Base-by-base conservation (phyloP, 805 yeast genomes). In the Yueomyces sp. region DNA sequence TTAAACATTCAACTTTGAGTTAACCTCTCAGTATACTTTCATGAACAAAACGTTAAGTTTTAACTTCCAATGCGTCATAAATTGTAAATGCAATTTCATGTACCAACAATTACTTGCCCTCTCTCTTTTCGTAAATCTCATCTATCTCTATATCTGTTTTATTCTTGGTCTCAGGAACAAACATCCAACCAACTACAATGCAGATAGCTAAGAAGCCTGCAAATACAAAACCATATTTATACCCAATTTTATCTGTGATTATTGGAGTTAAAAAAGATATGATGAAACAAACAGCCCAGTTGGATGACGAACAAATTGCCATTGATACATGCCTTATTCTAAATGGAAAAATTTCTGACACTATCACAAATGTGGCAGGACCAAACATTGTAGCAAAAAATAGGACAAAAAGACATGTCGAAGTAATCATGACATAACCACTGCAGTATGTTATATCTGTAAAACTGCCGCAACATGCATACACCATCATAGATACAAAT, bases 331-430 rank as follows among this genome's bases (percentile, higher is more conserved):
- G 73, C 61, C 78, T 74, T 51, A 79, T 76, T 65, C 80, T 74
- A 49, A 77, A 68, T 48, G 85, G 85, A 61, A 76, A 81, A 38
- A 79, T 64, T 61, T 81, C 88, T 39, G 84, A 73, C 28, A 79
- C 75, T 48, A 80, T 70, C 41, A 77, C 77, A 64, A 72, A 80
- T 34, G 77, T 75, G 48, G 77, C 76, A 45, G 86, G 85, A 37
- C 85, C 87, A 79, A 85, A 77, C 12, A 85, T 76, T 28, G 77
- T 70, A 3, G 88, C 87, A 57, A 81, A 81, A 60, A 69, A 76
- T 63, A 76, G 67, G 45, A 81, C 75, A 65, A 70, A 81, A 43
- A 79, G 56, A 64, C 84, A 78, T 5, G 86, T 71, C 44, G 79
- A 67, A 53, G 71, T 71, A 55, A 81, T 77, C 84, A 81, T 76